phyloP scores from a whole-genome alignment of 2,329 filamentous ascomycete genomes.

The Metarhizium brunneum region DNA sequence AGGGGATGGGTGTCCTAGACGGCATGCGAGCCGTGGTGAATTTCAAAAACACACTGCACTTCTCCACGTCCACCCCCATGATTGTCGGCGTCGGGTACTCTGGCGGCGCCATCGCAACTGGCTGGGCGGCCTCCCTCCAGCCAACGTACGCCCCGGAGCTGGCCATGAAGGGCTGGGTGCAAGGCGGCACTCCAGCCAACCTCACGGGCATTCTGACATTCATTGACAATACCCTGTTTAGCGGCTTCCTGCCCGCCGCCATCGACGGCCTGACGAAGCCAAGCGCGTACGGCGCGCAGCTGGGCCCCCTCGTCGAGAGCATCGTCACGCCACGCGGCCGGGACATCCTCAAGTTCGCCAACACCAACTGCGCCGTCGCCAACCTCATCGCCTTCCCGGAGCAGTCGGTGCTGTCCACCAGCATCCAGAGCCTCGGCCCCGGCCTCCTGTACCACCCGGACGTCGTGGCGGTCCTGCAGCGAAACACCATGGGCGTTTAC shows the following conservation, averaged over 20 bases:
- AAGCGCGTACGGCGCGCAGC: neutral
- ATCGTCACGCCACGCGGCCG: neutral
- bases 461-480: neutral
- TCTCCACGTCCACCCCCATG: slow-evolving; percentile 17
- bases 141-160: slow-evolving; percentile 15
- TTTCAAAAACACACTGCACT: slow-evolving; percentile 16
- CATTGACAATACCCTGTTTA: neutral
- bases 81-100: slow-evolving; percentile 34
- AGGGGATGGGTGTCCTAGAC: slow-evolving; percentile 33
- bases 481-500: neutral
- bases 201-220: neutral
- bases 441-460: neutral
- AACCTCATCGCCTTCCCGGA: neutral
- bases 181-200: slow-evolving; percentile 10
- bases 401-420: neutral
- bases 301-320: neutral
- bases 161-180: slow-evolving; percentile 13
- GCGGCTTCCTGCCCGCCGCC: neutral
- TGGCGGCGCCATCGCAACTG: slow-evolving; percentile 13
- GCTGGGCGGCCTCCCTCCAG: slow-evolving; percentile 16
- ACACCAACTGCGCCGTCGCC: neutral
- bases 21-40: slow-evolving; percentile 25
- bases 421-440: neutral
- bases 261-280: neutral
- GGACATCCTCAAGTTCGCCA: neutral